Evolutionary conservation across 1,284 basidiomycete genomes (phyloP).

Genomic region (Puccinia horiana): DNA sequence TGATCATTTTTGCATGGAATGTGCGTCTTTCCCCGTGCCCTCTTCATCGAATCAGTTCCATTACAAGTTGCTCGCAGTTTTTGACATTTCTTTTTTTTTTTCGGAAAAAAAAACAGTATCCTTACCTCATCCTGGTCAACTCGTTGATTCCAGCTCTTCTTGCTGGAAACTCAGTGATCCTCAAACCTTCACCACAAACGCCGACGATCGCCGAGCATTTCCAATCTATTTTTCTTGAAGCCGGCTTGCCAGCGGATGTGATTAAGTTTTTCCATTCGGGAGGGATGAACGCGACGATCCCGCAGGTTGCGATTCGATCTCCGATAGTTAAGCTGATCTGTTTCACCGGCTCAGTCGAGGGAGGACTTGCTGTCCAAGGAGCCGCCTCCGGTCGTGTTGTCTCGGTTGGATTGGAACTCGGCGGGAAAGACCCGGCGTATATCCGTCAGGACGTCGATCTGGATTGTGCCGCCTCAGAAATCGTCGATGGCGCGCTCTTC

Average conservation of each 20-base stretch:
- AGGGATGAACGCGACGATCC: constrained; percentile 62
- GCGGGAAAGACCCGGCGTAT: constrained; percentile 94
- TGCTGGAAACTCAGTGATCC: constrained; percentile 80
- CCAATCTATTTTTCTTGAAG: constrained; percentile 68
- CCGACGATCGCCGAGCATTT: constrained; percentile 83
- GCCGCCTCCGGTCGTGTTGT: constrained; percentile 71
- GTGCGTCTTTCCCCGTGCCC: constrained; percentile 62
- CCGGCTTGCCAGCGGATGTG: constrained; percentile 75
- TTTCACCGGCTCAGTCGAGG: constrained; percentile 80
- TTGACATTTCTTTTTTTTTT: neutral
- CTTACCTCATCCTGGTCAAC: constrained; percentile 85
- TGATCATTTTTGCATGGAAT: constrained; percentile 85
- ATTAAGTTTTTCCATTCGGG: constrained; percentile 76
- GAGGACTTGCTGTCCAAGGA: constrained; percentile 65
- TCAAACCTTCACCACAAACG: constrained; percentile 94
- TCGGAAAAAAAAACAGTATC: constrained; percentile 62
- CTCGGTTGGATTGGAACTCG: constrained; percentile 67
- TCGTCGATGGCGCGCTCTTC: constrained; percentile 93
- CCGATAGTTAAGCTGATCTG: constrained; percentile 74
- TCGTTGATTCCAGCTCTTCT: constrained; percentile 83
- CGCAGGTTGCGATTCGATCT: constrained; percentile 68
- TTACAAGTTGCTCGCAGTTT: constrained; percentile 33
- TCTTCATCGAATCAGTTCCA: constrained; percentile 14
- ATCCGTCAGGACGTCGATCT: constrained; percentile 82
- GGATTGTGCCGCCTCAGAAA: constrained; percentile 75